These are phyloP conservation scores for Cyclostephanos tholiformis DNA, from an alignment of 108 stramenopile species.

Conservation along the genomic window DNA sequence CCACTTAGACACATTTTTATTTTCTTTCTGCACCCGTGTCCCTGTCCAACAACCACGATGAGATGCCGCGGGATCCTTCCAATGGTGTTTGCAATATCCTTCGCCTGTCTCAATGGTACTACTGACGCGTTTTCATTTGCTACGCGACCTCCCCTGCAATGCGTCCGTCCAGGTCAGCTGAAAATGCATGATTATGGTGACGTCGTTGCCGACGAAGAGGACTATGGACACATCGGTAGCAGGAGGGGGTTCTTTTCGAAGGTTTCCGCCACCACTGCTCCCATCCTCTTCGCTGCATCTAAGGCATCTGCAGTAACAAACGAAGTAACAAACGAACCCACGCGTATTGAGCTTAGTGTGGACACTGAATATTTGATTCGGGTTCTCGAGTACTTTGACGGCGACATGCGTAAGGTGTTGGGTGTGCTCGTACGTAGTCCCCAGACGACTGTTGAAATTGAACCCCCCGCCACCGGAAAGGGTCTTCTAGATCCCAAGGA, in stretches of 20 bases:
- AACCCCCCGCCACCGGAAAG: conserved; percentile 12
- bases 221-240: background rate
- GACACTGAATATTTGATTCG: conserved; percentile 43
- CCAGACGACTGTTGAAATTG: conserved; percentile 31
- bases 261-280: conserved; percentile 1
- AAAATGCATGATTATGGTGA: background rate
- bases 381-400: conserved; percentile 47
- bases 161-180: too few relatives aligned
- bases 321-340: conserved; percentile 17
- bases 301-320: background rate
- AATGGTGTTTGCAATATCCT: too few relatives aligned
- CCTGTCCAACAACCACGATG: too few relatives aligned
- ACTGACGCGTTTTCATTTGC: too few relatives aligned
- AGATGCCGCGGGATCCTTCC: too few relatives aligned
- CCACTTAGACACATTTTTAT: too few relatives aligned
- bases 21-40: too few relatives aligned
- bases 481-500: conserved; percentile 18
- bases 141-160: too few relatives aligned
- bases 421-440: conserved; percentile 35
- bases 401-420: conserved; percentile 46
- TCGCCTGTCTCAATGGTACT: too few relatives aligned
- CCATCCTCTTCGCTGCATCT: background rate
- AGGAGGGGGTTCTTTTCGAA: background rate
- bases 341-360: conserved; percentile 34
- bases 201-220: background rate